Percentiles rank a stretch among this genome's conserved stretches.
phyloP scores from a whole-genome alignment of 2,329 filamentous ascomycete genomes.

The Colletotrichum incanum region DNA sequence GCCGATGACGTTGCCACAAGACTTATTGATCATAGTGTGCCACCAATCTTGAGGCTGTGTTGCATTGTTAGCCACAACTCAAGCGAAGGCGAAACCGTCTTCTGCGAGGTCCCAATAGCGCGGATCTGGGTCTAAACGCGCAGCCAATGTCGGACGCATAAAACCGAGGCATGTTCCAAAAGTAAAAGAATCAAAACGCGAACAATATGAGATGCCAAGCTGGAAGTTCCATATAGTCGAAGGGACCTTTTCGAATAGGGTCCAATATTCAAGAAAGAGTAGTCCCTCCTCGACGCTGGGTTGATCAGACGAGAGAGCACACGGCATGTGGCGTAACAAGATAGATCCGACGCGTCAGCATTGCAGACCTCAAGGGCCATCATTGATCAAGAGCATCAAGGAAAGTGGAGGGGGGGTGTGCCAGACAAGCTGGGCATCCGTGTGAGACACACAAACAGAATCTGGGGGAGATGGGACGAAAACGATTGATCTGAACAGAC shows the following conservation, averaged over 20 bases:
- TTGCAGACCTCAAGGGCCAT: neutral
- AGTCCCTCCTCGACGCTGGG: neutral
- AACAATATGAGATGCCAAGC: neutral
- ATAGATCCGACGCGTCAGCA: slow-evolving; percentile 24
- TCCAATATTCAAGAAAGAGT: neutral
- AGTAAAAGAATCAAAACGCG: neutral
- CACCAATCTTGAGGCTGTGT: neutral
- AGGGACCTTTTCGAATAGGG: neutral
- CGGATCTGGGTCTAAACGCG: neutral
- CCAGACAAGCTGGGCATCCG: slow-evolving; percentile 1
- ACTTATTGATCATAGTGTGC: neutral
- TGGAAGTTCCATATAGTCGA: neutral
- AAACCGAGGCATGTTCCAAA: neutral
- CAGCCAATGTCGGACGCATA: neutral
- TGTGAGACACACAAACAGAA: slow-evolving; percentile 25
- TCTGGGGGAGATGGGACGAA: slow-evolving; percentile 33
- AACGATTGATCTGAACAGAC: slow-evolving; percentile 12
- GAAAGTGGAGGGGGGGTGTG: neutral
- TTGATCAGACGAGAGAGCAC: slow-evolving; percentile 28
- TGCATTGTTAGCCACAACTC: neutral
- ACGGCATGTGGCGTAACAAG: neutral
- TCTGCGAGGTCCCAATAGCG: neutral
- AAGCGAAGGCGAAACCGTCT: neutral
- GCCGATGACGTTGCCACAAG: slow-evolving; percentile 2
- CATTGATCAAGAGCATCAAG: neutral